A percentile compares a stretch with the other conserved stretches of the same genome.
These are phyloP conservation scores for Meyerozyma elateridarum DNA, from an alignment of 1,139 yeast species.

Conservation along the genomic window DNA sequence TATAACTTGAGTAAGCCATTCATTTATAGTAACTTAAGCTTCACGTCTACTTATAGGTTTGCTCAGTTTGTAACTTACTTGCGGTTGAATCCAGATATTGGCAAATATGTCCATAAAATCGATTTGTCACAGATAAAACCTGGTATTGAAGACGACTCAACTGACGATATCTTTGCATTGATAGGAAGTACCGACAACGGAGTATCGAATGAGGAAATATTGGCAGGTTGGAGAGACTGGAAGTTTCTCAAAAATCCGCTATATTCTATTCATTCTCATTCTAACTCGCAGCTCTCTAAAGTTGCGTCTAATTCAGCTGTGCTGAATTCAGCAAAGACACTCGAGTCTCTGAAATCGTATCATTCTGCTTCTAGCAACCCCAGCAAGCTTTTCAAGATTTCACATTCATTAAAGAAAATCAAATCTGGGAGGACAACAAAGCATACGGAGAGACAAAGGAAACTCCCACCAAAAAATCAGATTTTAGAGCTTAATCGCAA, in stretches of 20 bases:
- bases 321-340: slow-evolving; percentile 17
- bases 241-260: slow-evolving; percentile 67
- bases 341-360: slow-evolving; percentile 10
- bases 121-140: slow-evolving; percentile 53
- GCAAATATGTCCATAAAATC: slow-evolving; percentile 47
- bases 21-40: slow-evolving; percentile 49
- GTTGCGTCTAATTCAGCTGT: slow-evolving; percentile 21
- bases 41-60: slow-evolving; percentile 67
- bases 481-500: neutral
- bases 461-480: slow-evolving; percentile 5
- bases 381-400: slow-evolving; percentile 8
- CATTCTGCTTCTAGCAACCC: slow-evolving; percentile 10
- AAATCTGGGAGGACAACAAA: slow-evolving; percentile 17
- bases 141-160: slow-evolving; percentile 28
- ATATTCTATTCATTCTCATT: slow-evolving; percentile 34
- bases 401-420: slow-evolving; percentile 24
- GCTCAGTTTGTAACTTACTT: slow-evolving; percentile 72
- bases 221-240: slow-evolving; percentile 91
- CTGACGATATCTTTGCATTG: slow-evolving; percentile 13
- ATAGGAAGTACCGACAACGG: slow-evolving; percentile 8
- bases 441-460: slow-evolving; percentile 2
- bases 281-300: slow-evolving; percentile 20
- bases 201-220: slow-evolving; percentile 17
- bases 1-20: slow-evolving; percentile 49
- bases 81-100: slow-evolving; percentile 50